Percentiles rank a stretch among this genome's conserved stretches.
These are phyloP conservation scores for Tolypocladium paradoxum DNA, from an alignment of 2,329 filamentous ascomycete species.

Conservation along the genomic window DNA sequence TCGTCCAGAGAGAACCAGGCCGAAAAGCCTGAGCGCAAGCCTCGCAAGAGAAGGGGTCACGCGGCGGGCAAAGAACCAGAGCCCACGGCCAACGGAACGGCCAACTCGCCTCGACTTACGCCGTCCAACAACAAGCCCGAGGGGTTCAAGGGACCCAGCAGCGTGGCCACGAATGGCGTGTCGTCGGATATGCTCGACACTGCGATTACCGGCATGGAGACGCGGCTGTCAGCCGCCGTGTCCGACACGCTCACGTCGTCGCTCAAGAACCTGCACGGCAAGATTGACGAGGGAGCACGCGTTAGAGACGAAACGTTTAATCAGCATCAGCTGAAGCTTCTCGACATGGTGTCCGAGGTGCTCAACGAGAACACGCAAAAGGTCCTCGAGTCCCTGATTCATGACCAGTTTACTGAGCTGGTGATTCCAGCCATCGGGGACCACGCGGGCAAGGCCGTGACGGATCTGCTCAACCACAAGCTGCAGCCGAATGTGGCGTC, in stretches of 20 bases:
- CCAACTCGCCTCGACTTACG: conserved; percentile 22
- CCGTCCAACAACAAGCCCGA: conserved; percentile 18
- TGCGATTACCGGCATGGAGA: conserved; percentile 43
- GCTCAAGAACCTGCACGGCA: conserved; percentile 50
- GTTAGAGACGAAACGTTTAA: conserved; percentile 40
- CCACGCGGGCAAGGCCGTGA: conserved; percentile 55
- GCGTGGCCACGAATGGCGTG: conserved; percentile 15
- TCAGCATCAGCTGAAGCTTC: conserved; percentile 40
- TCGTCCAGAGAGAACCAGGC: conserved; percentile 26
- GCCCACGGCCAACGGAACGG: conserved; percentile 29
- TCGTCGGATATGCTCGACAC: conserved; percentile 38
- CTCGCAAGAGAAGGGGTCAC: conserved; percentile 56
- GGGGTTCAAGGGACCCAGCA: conserved; percentile 19
- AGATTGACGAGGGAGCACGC: conserved; percentile 53
- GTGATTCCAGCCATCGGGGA: conserved; percentile 67
- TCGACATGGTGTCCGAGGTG: conserved; percentile 48
- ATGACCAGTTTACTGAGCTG: conserved; percentile 60
- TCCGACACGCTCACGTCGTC: conserved; percentile 43
- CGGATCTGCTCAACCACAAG: conserved; percentile 59
- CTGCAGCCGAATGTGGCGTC: conserved; percentile 57
- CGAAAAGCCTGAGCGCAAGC: conserved; percentile 53
- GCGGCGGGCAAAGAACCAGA: conserved; percentile 33
- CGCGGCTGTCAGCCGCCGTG: conserved; percentile 37
- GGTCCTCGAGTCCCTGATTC: conserved; percentile 66
- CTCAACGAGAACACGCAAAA: conserved; percentile 56